phyloP scores from a whole-genome alignment of 2,329 filamentous ascomycete genomes.

The Fusarium hainanense region DNA sequence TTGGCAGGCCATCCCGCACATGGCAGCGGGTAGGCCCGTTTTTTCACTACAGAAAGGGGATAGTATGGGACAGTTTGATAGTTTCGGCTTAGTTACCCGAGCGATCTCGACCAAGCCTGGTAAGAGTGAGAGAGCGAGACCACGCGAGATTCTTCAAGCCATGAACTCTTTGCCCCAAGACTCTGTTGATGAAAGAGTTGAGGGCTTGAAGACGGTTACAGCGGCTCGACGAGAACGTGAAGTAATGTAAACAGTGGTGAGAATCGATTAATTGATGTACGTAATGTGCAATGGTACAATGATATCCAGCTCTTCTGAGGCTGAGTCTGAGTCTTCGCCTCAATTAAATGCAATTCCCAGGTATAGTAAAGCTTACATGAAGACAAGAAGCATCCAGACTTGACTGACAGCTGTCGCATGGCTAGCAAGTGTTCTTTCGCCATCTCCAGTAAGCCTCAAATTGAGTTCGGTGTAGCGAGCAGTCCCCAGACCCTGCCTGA shows the following conservation, averaged over 20 bases:
- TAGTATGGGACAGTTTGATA: neutral
- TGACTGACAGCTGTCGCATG: too few relatives aligned
- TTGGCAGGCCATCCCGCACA: too few relatives aligned
- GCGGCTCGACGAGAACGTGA: neutral
- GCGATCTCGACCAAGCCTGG: neutral
- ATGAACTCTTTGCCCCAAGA: neutral
- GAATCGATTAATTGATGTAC: neutral
- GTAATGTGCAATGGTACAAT: too few relatives aligned
- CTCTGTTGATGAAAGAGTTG: fast-evolving
- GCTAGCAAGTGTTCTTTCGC: neutral
- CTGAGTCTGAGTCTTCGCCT: too few relatives aligned
- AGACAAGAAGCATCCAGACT: neutral
- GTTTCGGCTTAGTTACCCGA: neutral
- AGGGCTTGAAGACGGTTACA: neutral
- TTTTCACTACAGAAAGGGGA: neutral
- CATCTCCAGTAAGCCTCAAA: neutral
- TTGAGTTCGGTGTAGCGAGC: neutral
- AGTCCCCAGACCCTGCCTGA: neutral
- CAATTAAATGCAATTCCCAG: neutral
- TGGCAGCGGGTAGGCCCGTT: conserved; percentile 9
- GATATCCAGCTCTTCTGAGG: neutral
- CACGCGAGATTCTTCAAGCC: neutral
- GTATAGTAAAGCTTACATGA: too few relatives aligned
- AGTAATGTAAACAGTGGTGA: neutral
- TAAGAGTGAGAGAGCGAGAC: neutral